Evolutionary conservation across 202 grass and related monocot genomes (phyloP).

Genomic region (Panicum virgatum): DNA sequence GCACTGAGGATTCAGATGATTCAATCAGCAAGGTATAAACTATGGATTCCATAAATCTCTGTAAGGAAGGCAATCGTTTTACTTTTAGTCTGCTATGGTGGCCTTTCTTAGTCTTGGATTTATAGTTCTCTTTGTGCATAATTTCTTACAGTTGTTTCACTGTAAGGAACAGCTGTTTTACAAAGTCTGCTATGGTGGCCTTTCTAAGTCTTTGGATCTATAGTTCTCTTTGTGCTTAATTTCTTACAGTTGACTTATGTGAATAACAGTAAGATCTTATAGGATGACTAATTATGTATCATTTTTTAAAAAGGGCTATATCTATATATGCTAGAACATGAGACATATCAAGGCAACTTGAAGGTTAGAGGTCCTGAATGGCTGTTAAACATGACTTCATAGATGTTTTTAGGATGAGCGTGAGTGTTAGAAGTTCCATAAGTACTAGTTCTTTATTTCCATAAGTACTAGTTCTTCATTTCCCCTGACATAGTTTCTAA

Average conservation of each 20-base stretch:
- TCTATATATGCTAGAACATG: not conserved
- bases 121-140: not conserved
- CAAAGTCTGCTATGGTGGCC: too few species aligned
- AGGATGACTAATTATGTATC: not conserved
- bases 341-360: constrained; percentile 7
- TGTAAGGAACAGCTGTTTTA: too few species aligned
- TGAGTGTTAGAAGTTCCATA: not conserved
- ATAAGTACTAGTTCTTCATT: too few species aligned
- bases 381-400: not conserved
- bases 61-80: not conserved
- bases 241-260: not conserved
- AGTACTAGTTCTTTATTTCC: not conserved
- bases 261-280: not conserved
- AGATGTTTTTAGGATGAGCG: not conserved
- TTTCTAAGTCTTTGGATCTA: not conserved
- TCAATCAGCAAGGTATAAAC: constrained; percentile 81
- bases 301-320: not conserved
- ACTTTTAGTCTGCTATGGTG: not conserved
- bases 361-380: not conserved
- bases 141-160: not conserved
- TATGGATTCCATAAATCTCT: constrained; percentile 21
- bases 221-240: not conserved
- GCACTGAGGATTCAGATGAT: constrained; percentile 97
- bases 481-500: not conserved
- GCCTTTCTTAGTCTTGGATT: not conserved